Evolutionary conservation across 1,139 yeast species (phyloP).

Genomic region (Yamadazyma friedrichii): DNA sequence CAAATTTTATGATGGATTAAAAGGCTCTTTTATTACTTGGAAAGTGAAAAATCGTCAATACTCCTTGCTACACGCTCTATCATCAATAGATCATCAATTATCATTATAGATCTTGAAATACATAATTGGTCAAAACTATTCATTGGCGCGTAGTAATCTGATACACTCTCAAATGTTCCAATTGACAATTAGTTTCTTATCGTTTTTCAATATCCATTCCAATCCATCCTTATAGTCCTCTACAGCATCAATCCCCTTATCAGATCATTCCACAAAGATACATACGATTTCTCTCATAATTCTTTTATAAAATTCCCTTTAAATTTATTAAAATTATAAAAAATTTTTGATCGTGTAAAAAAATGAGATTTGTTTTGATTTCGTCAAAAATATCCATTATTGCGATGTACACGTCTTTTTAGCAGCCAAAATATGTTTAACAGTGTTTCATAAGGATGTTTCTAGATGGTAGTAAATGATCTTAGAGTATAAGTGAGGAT

Average conservation of each 20-base stretch:
- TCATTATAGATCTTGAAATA: too few species aligned
- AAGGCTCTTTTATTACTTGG: too few species aligned
- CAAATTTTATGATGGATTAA: too few species aligned
- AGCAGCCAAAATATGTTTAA: background rate
- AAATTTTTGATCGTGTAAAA: constrained; percentile 17
- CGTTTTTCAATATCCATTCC: too few species aligned
- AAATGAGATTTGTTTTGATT: constrained; percentile 18
- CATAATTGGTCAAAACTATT: background rate
- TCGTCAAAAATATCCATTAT: constrained; percentile 11
- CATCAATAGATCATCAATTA: too few species aligned
- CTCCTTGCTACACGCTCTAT: too few species aligned
- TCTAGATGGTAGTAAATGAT: too few species aligned
- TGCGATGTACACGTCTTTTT: constrained; percentile 2
- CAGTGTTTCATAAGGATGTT: too few species aligned
- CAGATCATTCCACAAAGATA: background rate
- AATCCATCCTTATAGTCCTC: too few species aligned
- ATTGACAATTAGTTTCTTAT: background rate
- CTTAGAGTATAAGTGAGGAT: too few species aligned
- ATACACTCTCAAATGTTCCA: background rate
- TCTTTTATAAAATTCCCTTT: constrained; percentile 3
- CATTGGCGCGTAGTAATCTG: background rate
- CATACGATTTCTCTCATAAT: constrained; percentile 64
- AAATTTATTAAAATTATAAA: constrained; percentile 4
- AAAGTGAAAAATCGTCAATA: too few species aligned
- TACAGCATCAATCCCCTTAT: too few species aligned